These are phyloP conservation scores for Chrysosporium queenslandicum DNA, from an alignment of 2,329 filamentous ascomycete species.

Conservation along the genomic window DNA sequence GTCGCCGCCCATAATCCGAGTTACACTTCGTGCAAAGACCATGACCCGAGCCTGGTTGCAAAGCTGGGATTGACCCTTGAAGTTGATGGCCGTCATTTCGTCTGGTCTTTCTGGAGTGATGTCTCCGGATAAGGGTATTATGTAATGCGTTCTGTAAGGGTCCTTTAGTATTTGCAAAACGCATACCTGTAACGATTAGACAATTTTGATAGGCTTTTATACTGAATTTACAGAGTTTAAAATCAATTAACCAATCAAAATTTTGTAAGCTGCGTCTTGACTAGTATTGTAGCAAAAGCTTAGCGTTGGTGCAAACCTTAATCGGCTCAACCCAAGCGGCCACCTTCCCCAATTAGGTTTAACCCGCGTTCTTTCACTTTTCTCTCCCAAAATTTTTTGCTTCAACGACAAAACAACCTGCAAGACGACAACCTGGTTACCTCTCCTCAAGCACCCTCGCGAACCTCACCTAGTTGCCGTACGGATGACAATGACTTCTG, in stretches of 20 bases:
- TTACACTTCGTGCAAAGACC: not conserved
- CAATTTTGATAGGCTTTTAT: no score
- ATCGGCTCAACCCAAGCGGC: not conserved
- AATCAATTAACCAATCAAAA: no score
- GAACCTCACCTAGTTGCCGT: not conserved
- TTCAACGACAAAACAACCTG: not conserved
- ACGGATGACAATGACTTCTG: slow-evolving; percentile 1
- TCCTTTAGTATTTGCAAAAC: no score
- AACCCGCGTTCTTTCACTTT: not conserved
- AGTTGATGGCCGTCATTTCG: not conserved
- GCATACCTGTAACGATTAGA: no score
- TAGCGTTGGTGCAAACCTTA: not conserved
- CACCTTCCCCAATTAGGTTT: slow-evolving; percentile 5
- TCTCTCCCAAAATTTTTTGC: not conserved
- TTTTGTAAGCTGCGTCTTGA: not conserved
- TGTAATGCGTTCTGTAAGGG: not conserved
- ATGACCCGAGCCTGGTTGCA: not conserved
- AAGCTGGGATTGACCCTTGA: not conserved
- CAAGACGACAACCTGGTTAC: not conserved
- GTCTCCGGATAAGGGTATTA: not conserved
- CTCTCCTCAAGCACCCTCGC: not conserved
- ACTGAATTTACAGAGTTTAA: no score
- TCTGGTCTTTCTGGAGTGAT: slow-evolving; percentile 1
- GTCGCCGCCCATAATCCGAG: not conserved
- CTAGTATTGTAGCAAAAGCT: not conserved